Conservation (phyloP, 805 yeast genomes). For the Sungouiella blattae region DNA sequence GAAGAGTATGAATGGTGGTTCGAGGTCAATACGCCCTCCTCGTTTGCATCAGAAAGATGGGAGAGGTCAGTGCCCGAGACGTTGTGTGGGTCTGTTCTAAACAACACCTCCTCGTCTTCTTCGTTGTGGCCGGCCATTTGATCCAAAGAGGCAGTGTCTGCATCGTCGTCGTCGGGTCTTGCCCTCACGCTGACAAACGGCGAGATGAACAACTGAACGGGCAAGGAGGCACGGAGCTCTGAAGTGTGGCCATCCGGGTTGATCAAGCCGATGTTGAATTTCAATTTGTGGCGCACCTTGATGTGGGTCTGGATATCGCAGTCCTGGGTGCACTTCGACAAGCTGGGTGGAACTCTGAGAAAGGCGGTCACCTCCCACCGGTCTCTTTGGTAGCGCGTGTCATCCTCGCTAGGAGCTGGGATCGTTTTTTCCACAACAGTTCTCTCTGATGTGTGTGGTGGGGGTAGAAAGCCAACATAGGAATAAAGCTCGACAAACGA, state of each 20-base stretch:
- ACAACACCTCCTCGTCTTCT: constrained; percentile 28
- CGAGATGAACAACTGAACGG: constrained; percentile 67
- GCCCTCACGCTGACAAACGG: constrained; percentile 79
- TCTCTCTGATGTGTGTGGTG: constrained; percentile 60
- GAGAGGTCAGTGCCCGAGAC: constrained; percentile 6
- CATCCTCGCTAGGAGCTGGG: constrained; percentile 38
- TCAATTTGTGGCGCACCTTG: constrained; percentile 85
- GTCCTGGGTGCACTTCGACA: constrained; percentile 82
- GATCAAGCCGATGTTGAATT: constrained; percentile 70
- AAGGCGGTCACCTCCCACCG: constrained; percentile 69
- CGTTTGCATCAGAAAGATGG: constrained; percentile 6
- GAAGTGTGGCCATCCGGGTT: constrained; percentile 93
- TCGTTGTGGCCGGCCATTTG: constrained; percentile 3
- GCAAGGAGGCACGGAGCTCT: constrained; percentile 86
- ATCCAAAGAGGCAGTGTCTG: constrained; percentile 8
- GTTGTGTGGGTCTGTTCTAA: constrained; percentile 19
- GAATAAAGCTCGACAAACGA: constrained; percentile 65
- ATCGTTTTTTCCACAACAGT: constrained; percentile 47
- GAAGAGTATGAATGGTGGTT: constrained; percentile 29
- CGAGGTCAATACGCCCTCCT: constrained; percentile 14
- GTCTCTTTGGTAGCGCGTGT: constrained; percentile 42
- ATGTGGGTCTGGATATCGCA: constrained; percentile 66
- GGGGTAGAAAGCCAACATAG: constrained; percentile 54
- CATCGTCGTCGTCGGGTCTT: constrained; percentile 24
- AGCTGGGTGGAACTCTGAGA: constrained; percentile 65